Conservation (phyloP, 257 asterid species). For the Cynanchum wilfordii region DNA sequence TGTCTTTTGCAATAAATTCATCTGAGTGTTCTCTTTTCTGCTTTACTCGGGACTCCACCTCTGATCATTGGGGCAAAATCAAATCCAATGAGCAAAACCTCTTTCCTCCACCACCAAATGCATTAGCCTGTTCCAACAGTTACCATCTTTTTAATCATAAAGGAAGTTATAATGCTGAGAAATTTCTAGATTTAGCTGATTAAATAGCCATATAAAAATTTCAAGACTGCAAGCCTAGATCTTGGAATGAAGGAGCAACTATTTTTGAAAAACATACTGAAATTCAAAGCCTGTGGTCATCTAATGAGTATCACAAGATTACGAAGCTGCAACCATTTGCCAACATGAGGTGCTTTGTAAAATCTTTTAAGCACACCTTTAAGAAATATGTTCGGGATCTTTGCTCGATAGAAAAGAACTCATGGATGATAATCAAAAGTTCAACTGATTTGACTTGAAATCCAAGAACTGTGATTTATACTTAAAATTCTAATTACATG, state of each 20-base stretch:
- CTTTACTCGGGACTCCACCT: not conserved
- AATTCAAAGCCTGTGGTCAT: not conserved
- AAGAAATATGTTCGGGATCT: too few relatives aligned
- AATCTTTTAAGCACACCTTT: not conserved
- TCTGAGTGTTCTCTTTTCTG: not conserved
- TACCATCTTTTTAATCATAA: not conserved
- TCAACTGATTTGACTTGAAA: too few relatives aligned
- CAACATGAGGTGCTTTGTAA: not conserved
- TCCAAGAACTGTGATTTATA: too few relatives aligned
- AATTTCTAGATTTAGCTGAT: not conserved
- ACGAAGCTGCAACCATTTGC: not conserved
- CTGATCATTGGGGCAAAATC: not conserved
- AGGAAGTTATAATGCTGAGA: not conserved
- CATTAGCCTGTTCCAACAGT: not conserved
- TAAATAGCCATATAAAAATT: not conserved
- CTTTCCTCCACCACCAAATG: not conserved
- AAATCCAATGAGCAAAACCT: not conserved
- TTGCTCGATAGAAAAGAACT: too few relatives aligned
- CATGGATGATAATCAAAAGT: too few relatives aligned
- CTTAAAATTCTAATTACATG: too few relatives aligned
- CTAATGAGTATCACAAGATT: slow-evolving; percentile 1
- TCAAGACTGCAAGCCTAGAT: not conserved
- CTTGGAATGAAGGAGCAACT: not conserved
- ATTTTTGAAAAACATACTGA: not conserved
- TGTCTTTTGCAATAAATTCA: not conserved